phyloP scores from a whole-genome alignment of 805 yeast genomes.

The Ogataea ramenticola region DNA sequence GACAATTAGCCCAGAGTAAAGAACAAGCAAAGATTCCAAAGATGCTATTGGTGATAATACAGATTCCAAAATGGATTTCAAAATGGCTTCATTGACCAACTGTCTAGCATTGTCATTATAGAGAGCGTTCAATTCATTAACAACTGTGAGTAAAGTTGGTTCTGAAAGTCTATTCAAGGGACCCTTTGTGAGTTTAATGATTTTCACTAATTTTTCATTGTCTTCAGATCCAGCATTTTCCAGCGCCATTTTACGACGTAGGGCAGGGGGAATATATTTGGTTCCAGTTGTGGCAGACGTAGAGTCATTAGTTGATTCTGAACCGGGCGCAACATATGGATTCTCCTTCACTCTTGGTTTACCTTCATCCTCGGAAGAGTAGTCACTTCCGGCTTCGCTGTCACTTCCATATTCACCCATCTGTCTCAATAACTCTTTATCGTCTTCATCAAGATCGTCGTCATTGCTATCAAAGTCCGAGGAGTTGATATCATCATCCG shows the following conservation, averaged over 20 bases:
- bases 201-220: slow-evolving; percentile 38
- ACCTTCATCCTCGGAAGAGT: slow-evolving; percentile 19
- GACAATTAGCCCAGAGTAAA: slow-evolving; percentile 71
- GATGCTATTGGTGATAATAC: slow-evolving; percentile 56
- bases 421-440: slow-evolving; percentile 21
- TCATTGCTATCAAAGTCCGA: slow-evolving; percentile 23
- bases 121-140: slow-evolving; percentile 57
- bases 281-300: slow-evolving; percentile 21
- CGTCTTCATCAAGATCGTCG: slow-evolving; percentile 24
- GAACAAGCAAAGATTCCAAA: slow-evolving; percentile 69
- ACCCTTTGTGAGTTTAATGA: slow-evolving; percentile 68
- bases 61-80: slow-evolving; percentile 57
- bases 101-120: slow-evolving; percentile 70
- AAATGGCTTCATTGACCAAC: slow-evolving; percentile 63
- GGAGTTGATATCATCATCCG: slow-evolving; percentile 18
- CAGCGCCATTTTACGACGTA: slow-evolving; percentile 47
- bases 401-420: slow-evolving; percentile 21
- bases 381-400: slow-evolving; percentile 13
- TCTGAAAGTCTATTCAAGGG: slow-evolving; percentile 86
- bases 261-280: slow-evolving; percentile 82
- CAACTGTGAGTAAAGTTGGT: slow-evolving; percentile 66
- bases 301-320: slow-evolving; percentile 1
- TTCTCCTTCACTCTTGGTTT: slow-evolving; percentile 47
- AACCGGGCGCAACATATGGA: slow-evolving; percentile 64
- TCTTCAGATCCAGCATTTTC: slow-evolving; percentile 22